Evolutionary conservation across 192 early-diverging fungal species (phyloP), one percentile per base, ranked within the genome.

Genomic region (Gryganskiella cystojenkinii): DNA sequence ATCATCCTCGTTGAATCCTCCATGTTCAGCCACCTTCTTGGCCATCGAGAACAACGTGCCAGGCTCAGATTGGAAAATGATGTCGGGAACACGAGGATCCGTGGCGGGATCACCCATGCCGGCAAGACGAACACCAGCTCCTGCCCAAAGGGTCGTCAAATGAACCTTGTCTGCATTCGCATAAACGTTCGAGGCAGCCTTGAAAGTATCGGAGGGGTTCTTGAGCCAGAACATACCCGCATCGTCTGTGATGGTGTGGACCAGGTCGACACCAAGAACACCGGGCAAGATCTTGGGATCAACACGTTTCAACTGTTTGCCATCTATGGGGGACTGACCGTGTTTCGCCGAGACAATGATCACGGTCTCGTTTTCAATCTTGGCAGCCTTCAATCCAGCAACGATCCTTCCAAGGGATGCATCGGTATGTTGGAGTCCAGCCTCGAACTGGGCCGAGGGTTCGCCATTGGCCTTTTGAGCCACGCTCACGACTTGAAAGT

Each of bases 1-100:
- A n/a, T 66, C 64, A 46, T 66, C 64, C 64, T 66, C 64, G 34
- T 66, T 66, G 51, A 66, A 66, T 30, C 64, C 64, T 40, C 64
- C 64, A 49, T 66, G 64, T 34, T 66, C 64, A 56, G 64, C 64
- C 7, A 66, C 5, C 64, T 66, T 40, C 51, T 53, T 54, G 49
- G 64, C 51, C n/a, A 45, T 28, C 17, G 64, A 56, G 52, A 37
- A 66, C 27, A 66, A n/a, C 31, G 55, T 56, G 33, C 64, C 64
- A 7, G 50, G 64, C 22, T 43, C 52, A 24, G 64, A 43, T 27
- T 66, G 64, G 35, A 55, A 56, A 51, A 66, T 52, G 40, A 66
- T 56, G 34, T 66, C 64, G 27, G 64, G 64, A 10, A 66, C 64
- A 52, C 64, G 64, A 17, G 64, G 51, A 28, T 66, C 64, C 14